These are phyloP conservation scores for Blastocystis sp. DNA, from an alignment of 352 stramenopile species.

Conservation along the genomic window DNA sequence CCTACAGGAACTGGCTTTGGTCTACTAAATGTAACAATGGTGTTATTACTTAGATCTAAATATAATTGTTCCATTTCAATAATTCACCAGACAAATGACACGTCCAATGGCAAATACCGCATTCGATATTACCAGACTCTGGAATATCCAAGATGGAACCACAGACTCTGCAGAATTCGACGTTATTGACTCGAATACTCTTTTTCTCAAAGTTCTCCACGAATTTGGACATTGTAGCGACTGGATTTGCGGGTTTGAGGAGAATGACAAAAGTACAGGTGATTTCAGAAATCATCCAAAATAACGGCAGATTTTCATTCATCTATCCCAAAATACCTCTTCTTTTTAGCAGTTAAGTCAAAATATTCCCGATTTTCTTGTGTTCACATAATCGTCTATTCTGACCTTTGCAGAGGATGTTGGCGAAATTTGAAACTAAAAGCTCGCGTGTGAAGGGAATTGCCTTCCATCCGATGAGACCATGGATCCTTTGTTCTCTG, in stretches of 20 bases:
- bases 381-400: background rate
- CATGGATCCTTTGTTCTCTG: conserved; percentile 97
- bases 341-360: too few species aligned
- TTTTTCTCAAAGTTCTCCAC: conserved; percentile 56
- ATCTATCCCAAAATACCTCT: background rate
- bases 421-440: conserved; percentile 99
- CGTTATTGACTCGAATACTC: conserved; percentile 25
- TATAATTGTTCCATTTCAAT: background rate
- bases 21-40: conserved; percentile 42
- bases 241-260: background rate
- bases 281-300: background rate
- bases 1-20: conserved; percentile 62
- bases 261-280: background rate
- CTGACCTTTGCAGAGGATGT: conserved; percentile 75
- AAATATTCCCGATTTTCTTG: too few species aligned
- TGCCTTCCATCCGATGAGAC: conserved; percentile 89
- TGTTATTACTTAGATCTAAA: conserved; percentile 60
- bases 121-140: conserved; percentile 61
- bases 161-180: conserved; percentile 65
- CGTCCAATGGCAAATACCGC: conserved; percentile 53
- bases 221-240: conserved; percentile 52
- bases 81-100: conserved; percentile 28
- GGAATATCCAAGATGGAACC: conserved; percentile 63
- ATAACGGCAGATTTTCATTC: background rate
- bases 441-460: conserved; percentile 98